Percentiles rank a stretch among this genome's conserved stretches.
phyloP scores from a whole-genome alignment of 106 monocot genomes.

The Iris macrosiphon region DNA sequence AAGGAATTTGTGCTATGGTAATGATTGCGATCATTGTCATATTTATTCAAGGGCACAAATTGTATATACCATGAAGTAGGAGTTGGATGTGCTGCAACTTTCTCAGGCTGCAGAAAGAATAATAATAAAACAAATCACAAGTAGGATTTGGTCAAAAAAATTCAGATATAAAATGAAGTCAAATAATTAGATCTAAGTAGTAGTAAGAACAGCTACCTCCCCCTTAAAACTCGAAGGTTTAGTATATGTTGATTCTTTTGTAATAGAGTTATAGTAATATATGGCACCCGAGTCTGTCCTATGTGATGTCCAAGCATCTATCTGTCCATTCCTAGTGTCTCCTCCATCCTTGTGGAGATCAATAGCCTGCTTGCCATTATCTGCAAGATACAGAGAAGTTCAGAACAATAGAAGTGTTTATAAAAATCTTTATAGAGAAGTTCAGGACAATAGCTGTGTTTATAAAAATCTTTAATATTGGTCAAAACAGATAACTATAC shows the following conservation, averaged over 20 bases:
- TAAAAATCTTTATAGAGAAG: background rate
- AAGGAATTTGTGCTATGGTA: too few relatives aligned
- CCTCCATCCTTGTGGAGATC: conserved; percentile 17
- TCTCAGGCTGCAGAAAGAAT: conserved; percentile 66
- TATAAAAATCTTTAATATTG: background rate
- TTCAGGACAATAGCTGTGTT: background rate
- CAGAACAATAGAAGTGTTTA: background rate
- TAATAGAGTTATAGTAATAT: conserved; percentile 92
- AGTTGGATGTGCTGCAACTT: conserved; percentile 36
- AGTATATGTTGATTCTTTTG: conserved; percentile 87
- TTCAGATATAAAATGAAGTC: conserved; percentile 18
- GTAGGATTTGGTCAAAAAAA: conserved; percentile 1
- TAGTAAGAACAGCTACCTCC: conserved; percentile 59
- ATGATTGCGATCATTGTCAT: too few relatives aligned
- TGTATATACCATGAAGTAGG: conserved; percentile 83
- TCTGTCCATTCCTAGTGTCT: conserved; percentile 16
- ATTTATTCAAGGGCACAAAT: background rate
- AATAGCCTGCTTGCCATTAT: conserved; percentile 27
- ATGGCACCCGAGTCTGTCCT: conserved; percentile 66
- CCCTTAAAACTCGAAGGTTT: conserved; percentile 70
- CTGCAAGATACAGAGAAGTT: conserved; percentile 14
- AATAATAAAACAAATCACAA: conserved; percentile 18
- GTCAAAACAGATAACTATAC: conserved; percentile 12
- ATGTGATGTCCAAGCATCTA: conserved; percentile 75
- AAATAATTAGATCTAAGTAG: conserved; percentile 31